Percentiles rank a stretch among this genome's conserved stretches.
These are phyloP conservation scores for Laburnicola sp. DNA, from an alignment of 2,329 filamentous ascomycete species.

Conservation along the genomic window DNA sequence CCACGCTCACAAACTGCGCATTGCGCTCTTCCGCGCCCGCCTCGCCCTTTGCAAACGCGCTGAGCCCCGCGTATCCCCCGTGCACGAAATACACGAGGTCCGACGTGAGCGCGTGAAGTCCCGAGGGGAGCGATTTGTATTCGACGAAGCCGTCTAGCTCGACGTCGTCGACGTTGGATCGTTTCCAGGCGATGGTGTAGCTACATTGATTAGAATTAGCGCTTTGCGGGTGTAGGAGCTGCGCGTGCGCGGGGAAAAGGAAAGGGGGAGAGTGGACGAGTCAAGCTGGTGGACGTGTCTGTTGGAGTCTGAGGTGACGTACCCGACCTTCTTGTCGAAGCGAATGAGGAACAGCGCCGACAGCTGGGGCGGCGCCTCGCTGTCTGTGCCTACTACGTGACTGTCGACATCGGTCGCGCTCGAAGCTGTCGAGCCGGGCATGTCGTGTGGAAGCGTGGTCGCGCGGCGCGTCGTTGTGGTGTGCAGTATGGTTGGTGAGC, in stretches of 20 bases:
- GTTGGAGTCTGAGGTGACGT: conserved; percentile 37
- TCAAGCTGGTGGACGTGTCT: neutral
- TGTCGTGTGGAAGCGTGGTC: conserved; percentile 10
- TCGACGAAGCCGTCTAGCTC: conserved; percentile 84
- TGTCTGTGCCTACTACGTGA: conserved; percentile 14
- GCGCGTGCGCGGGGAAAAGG: too few relatives aligned
- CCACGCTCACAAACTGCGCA: conserved; percentile 90
- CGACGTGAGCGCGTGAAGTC: conserved; percentile 82
- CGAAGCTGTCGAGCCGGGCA: conserved; percentile 37
- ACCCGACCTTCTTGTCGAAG: conserved; percentile 91
- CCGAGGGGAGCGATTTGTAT: conserved; percentile 94
- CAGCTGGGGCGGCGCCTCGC: conserved; percentile 30
- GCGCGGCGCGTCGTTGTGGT: conserved; percentile 2
- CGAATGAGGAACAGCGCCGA: conserved; percentile 85
- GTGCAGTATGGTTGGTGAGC: neutral
- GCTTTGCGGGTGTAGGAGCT: neutral
- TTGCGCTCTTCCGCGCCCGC: conserved; percentile 79
- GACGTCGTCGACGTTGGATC: conserved; percentile 60
- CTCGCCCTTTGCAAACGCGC: conserved; percentile 84
- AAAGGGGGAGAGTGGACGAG: neutral
- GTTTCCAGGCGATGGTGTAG: conserved; percentile 87
- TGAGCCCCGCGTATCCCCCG: conserved; percentile 79
- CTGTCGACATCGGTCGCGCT: conserved; percentile 34
- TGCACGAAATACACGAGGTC: conserved; percentile 95
- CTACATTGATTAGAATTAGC: conserved; percentile 44